Percentiles rank a stretch among this genome's conserved stretches.
phyloP scores from a whole-genome alignment of 768 basidiomycete genomes.

The Kwoniella shandongensis region DNA sequence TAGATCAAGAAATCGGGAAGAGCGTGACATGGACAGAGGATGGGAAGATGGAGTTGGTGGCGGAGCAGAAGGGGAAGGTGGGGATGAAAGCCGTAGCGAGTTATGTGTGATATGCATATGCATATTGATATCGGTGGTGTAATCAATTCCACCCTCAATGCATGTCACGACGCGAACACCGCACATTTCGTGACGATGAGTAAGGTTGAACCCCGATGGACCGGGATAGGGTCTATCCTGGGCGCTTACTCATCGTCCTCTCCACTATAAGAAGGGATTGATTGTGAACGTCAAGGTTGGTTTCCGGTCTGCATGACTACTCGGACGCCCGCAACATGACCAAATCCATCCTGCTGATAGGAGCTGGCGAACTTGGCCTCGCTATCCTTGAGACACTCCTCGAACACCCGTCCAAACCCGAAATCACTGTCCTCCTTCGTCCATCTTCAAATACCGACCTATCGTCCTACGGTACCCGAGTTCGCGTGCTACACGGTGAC shows the following conservation, averaged over 20 bases:
- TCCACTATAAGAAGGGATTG: no score
- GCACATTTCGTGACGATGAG: no score
- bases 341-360: conserved; percentile 7
- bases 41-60: conserved; percentile 60
- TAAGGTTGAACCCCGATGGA: no score
- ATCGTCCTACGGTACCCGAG: background rate
- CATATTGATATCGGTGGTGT: no score
- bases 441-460: conserved; percentile 4
- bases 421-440: conserved; percentile 12
- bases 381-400: conserved; percentile 3
- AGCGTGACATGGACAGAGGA: conserved; percentile 45
- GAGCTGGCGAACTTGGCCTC: conserved; percentile 21
- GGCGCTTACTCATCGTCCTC: no score
- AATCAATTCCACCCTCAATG: no score
- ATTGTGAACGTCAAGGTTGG: no score
- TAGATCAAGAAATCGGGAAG: conserved; percentile 37
- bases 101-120: no score
- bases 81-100: conserved; percentile 60
- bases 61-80: conserved; percentile 62
- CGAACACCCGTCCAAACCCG: conserved; percentile 1
- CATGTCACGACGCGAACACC: no score
- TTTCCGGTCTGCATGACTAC: no score
- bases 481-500: conserved; percentile 8
- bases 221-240: no score
- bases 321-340: no score